A percentile compares a stretch with the other conserved stretches of the same genome.
Conservation (phyloP, 2,329 filamentous ascomycete species). For the Nannizziopsis arthrosporioides region DNA sequence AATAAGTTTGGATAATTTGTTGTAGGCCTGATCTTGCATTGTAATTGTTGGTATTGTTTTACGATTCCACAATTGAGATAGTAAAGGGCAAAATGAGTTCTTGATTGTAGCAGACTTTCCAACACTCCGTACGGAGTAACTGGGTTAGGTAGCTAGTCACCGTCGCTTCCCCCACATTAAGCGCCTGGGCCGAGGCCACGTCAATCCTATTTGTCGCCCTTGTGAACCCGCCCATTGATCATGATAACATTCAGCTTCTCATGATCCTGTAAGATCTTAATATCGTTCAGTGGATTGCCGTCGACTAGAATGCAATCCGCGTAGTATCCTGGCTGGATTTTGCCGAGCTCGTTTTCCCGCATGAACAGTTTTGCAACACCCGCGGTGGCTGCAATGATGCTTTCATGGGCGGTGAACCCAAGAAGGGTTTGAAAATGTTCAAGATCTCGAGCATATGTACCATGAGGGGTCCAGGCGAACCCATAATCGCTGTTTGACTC, state of each 20-base stretch:
- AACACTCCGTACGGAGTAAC: too few relatives aligned
- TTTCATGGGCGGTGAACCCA: slow-evolving; percentile 36
- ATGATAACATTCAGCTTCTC: slow-evolving; percentile 36
- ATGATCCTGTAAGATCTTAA: slow-evolving; percentile 35
- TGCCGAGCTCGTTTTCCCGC: slow-evolving; percentile 27
- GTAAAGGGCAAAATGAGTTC: too few relatives aligned
- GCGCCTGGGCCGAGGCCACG: slow-evolving; percentile 3
- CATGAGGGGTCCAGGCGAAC: slow-evolving; percentile 40
- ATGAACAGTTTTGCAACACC: slow-evolving; percentile 35
- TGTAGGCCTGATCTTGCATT: too few relatives aligned
- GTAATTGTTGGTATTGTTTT: too few relatives aligned
- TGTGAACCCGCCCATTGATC: slow-evolving; percentile 40
- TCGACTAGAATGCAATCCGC: slow-evolving; percentile 39
- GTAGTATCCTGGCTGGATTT: slow-evolving; percentile 33
- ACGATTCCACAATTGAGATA: too few relatives aligned
- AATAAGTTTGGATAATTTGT: too few relatives aligned
- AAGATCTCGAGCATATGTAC: slow-evolving; percentile 39
- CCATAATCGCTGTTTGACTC: slow-evolving; percentile 31
- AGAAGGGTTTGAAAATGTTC: slow-evolving; percentile 38
- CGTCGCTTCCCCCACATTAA: slow-evolving; percentile 7
- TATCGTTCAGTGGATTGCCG: slow-evolving; percentile 36
- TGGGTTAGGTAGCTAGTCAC: too few relatives aligned
- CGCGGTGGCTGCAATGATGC: slow-evolving; percentile 35
- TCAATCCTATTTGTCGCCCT: slow-evolving; percentile 20
- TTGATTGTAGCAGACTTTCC: too few relatives aligned